Evolutionary conservation across 108 stramenopile species (phyloP), one percentile per base, ranked within the genome.

Genomic region (Cyclotella choctawhatcheeana): DNA sequence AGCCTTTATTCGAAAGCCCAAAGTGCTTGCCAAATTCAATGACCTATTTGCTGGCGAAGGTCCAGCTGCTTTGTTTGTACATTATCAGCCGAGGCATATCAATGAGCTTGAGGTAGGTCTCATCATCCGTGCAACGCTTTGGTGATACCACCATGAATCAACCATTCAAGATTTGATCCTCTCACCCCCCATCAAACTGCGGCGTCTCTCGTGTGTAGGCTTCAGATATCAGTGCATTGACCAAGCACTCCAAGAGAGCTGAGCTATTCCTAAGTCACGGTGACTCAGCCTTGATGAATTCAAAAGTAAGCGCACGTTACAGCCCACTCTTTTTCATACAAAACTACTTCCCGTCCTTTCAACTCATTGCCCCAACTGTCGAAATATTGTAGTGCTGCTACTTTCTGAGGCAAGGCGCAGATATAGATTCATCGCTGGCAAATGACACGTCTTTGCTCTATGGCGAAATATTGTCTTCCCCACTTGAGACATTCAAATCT

Each of bases 401-500:
- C 82, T 74, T 84, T 64, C 51, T 85, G 21, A 44, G 80, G 5
- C 54, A 62, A n/a, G 74, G 69, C 24, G 33, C 17, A 37, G 32
- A 67, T 43, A 66, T 76, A 13, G 75, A 74, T 72, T 44, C 73
- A 24, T 64, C 64, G 26, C 53, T 71, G 12, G 53, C 75, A 5
- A 83, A 71, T 45, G 87, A 82, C 30, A 60, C 85, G 7, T 89
- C 92, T 22, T 72, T 95, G 22, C 80, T 93, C 26, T 93, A 88
- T 35, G 89, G 88, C n/a, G 92, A 95, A 74, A 58, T 95, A 24
- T 75, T 70, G 33, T 76, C 72, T 50, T 80, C 79, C 26, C 84
- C 92, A 2, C 81, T 95, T 0, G 84, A 88, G 56, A 79, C 84
- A 16, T 83, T 96, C 34, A 84, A 91, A 63, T 71, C 88, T 17